phyloP scores from a whole-genome alignment of 129 eudicot species.

The Logfia minima region DNA sequence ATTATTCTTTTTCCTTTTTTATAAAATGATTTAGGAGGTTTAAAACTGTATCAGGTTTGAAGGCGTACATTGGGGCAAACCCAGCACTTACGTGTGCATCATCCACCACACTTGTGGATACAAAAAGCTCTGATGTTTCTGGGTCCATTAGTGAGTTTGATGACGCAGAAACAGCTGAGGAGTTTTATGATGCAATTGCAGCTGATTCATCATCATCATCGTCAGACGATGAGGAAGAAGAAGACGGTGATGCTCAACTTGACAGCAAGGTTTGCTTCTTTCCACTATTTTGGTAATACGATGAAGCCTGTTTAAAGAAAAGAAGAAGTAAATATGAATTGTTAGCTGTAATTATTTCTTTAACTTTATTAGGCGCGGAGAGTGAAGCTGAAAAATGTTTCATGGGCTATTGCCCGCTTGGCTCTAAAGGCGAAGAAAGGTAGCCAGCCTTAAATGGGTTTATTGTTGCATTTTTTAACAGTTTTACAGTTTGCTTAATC shows the following conservation, averaged over 20 bases:
- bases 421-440: conserved; percentile 57
- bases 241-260: conserved; percentile 52
- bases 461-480: not conserved
- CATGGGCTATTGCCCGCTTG: conserved; percentile 79
- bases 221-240: conserved; percentile 59
- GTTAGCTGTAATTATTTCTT: conserved; percentile 5
- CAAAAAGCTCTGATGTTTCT: conserved; percentile 58
- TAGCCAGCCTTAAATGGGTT: conserved; percentile 13
- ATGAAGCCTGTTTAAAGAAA: conserved; percentile 7
- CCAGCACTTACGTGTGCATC: conserved; percentile 59
- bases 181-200: conserved; percentile 81
- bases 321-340: conserved; percentile 10
- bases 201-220: conserved; percentile 65
- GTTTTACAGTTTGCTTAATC: not conserved
- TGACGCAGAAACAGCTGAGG: conserved; percentile 59
- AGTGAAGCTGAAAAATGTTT: conserved; percentile 72
- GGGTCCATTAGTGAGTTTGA: conserved; percentile 53
- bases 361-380: conserved; percentile 54
- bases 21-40: not conserved
- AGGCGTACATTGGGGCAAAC: conserved; percentile 89
- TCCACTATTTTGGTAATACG: not conserved
- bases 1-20: not conserved
- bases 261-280: conserved; percentile 51
- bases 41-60: conserved; percentile 54
- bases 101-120: conserved; percentile 42